These are phyloP conservation scores for Cystoisospora suis DNA, from an alignment of 169 alveolate species.

Conservation along the genomic window DNA sequence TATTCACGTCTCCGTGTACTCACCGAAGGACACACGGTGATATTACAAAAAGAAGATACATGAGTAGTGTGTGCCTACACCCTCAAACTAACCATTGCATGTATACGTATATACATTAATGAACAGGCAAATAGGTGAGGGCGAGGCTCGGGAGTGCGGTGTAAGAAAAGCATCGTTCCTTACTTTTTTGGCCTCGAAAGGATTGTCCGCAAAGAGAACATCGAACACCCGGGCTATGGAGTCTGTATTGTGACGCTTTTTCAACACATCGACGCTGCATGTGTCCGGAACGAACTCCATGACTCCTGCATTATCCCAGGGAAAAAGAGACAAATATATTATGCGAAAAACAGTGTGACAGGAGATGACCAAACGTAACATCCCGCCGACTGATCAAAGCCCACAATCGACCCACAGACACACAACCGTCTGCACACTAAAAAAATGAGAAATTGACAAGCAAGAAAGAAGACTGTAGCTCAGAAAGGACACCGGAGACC, in stretches of 20 bases:
- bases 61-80: too few relatives aligned
- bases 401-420: background rate
- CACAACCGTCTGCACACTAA: background rate
- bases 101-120: too few relatives aligned
- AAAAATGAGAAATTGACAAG: background rate
- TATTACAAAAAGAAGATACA: too few relatives aligned
- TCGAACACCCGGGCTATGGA: slow-evolving; percentile 62
- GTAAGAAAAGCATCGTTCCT: background rate
- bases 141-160: background rate
- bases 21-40: background rate
- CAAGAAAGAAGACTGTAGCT: background rate
- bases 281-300: slow-evolving; percentile 82
- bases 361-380: background rate
- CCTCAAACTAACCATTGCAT: background rate
- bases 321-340: background rate
- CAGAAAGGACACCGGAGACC: too few relatives aligned
- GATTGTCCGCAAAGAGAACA: slow-evolving; percentile 61
- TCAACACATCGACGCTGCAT: slow-evolving; percentile 82
- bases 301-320: slow-evolving; percentile 41
- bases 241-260: slow-evolving; percentile 71
- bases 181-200: slow-evolving; percentile 60
- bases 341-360: background rate
- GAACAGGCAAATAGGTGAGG: background rate
- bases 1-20: background rate
- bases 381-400: background rate